Evolutionary conservation across 805 yeast genomes (phyloP), one percentile per base, ranked within the genome.

Genomic region (Starmerella bacillaris): DNA sequence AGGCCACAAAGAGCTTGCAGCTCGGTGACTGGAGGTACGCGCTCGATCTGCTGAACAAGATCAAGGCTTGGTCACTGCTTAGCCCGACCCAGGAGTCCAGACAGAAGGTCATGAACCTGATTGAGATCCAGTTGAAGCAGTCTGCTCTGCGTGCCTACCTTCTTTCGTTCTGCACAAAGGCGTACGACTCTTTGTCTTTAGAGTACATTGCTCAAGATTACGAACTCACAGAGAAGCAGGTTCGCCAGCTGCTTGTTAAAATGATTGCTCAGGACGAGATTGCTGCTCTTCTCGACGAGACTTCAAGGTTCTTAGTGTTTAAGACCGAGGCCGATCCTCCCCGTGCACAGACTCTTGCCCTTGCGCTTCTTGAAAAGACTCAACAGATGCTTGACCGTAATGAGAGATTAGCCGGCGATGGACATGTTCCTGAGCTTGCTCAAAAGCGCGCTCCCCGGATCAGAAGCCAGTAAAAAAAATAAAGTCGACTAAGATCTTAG

Each of bases 111-210:
- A 22, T 44, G 40, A 37, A 31, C 24, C 71, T 78, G 74, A 66
- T 89, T 51, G 68, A 67, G 46, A 68, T 67, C 44, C 79, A 78
- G 60, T 68, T 92, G 49, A 92, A 89, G 64, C 63, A 72, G 36
- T 94, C 82, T 59, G 92, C 94, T 32, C 67, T 89, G 53, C 73
- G 93, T 60, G 80, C 95, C n/a, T 89, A 78, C 57, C 64, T 89
- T 44, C 78, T 82, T 65, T 74, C 78, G 44, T 83, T 76, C 63
- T 79, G 78, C 53, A 58, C 73, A 22, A 36, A 36, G 33, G 74
- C 72, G 49, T 83, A 75, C 61, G 63, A 74, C 41, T 76, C 78
- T 44, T 67, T 86, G 37, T 74, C 94, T 3, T 57, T 83, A 33
- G 56, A 63, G 14, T 71, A 71, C 46, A 63, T 89, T 49, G 61